Base-by-base conservation (phyloP, 176 grass and related monocot genomes). In the Miscanthus lutarioriparius region DNA sequence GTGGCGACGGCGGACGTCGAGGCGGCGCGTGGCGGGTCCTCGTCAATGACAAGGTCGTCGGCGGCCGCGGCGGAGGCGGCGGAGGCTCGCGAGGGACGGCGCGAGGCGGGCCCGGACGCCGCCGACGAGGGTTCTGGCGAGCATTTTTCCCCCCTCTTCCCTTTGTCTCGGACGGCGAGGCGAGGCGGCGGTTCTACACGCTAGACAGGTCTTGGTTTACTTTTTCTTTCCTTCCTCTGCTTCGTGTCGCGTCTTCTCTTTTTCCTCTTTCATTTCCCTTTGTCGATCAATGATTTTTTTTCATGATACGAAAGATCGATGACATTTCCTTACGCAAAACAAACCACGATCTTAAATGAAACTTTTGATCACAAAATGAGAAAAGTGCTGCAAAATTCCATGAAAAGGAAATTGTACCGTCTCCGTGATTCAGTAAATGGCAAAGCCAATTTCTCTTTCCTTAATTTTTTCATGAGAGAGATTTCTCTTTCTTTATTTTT, bases 81-180 rank as follows among this genome's bases (percentile, higher is more conserved):
- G 54, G 64, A 5, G 44, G 44, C 44, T 30, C 23, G 15, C 58
- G 30, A 74, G 70, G 44, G 65, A 10, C 25, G 49, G 59, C 38
- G 78, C 77, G 20, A 84, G 51, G 79, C 76, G 83, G 43, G 27
- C 69, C 1, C 25, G 73, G 43, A 37, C 67, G 79, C 79, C 74
- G 79, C 37, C 80, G 74, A n/a, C 27, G 79, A 94, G 76, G 69
- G 25, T 58, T 83, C 92, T 66, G 36, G 35, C 59, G 68, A 94
- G 78, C 92, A 91, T 94, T 48, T 32, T 71, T 63, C 32, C 32
- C 32, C 32, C 2, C 3, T 3, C 32, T 64, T 38, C 75, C 33
- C 33, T 9, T 38, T 40, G 14, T 39, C 80, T 22, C 5, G 76
- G 37, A 32, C 63, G 41, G 74, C 48, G 37, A 35, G 82, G 63